Conservation (phyloP, 805 yeast genomes). For the Teunomyces tritomae region DNA sequence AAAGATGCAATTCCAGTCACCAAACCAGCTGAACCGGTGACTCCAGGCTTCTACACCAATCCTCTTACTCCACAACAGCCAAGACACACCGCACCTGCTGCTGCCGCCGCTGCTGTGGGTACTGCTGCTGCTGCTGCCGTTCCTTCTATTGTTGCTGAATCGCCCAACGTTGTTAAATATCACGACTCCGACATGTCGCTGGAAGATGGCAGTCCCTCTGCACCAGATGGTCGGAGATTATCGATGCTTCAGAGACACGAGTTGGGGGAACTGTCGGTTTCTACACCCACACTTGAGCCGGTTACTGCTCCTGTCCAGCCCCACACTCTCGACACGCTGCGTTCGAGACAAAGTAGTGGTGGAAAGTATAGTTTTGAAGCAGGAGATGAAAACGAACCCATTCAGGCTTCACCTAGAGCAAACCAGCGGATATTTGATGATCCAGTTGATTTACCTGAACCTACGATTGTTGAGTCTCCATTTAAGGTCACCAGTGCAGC, state of each 20-base stretch:
- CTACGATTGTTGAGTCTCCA: conserved; percentile 7
- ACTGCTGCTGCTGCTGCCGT: conserved; percentile 17
- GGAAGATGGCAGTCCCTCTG: conserved; percentile 23
- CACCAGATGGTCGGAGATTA: conserved; percentile 19
- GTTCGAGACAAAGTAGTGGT: conserved; percentile 16
- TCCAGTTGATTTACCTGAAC: conserved; percentile 7
- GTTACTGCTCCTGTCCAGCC: conserved; percentile 1
- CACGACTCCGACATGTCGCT: conserved; percentile 25
- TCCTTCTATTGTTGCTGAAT: conserved; percentile 13
- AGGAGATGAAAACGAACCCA: conserved; percentile 36
- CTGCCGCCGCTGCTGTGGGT: neutral
- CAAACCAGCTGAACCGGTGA: neutral
- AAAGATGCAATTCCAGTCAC: neutral
- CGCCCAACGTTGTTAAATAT: conserved; percentile 38
- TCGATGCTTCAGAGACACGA: conserved; percentile 36
- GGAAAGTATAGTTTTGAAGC: conserved; percentile 38
- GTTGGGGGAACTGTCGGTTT: conserved; percentile 15
- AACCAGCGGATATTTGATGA: neutral
- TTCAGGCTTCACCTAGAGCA: conserved; percentile 27
- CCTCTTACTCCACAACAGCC: neutral
- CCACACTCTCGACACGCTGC: neutral
- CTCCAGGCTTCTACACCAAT: conserved; percentile 2
- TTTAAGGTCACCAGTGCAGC: conserved; percentile 10
- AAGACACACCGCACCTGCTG: neutral
- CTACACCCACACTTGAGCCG: neutral